Conservation (phyloP, 2,329 filamentous ascomycete genomes). For the Aureobasidium melanogenum region DNA sequence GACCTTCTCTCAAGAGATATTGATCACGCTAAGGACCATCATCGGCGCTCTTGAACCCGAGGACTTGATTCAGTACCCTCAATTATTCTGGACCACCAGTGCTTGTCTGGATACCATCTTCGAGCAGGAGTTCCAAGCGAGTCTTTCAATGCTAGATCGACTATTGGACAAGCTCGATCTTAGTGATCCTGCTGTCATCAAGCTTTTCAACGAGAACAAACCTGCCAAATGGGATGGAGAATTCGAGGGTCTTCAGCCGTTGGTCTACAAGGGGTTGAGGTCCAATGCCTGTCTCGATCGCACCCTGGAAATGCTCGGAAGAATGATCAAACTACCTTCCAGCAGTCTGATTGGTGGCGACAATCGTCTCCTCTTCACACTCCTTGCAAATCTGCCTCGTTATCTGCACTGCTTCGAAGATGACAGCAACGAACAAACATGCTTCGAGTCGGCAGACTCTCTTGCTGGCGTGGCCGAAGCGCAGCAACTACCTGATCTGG, state of each 20-base stretch:
- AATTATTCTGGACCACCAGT: slow-evolving; percentile 96
- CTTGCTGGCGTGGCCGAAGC: slow-evolving; percentile 65
- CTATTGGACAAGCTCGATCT: slow-evolving; percentile 80
- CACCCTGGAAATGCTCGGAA: slow-evolving; percentile 69
- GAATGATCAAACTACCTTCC: slow-evolving; percentile 67
- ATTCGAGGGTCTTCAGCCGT: slow-evolving; percentile 76
- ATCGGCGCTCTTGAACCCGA: slow-evolving; percentile 74
- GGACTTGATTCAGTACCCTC: slow-evolving; percentile 80
- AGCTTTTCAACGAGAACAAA: slow-evolving; percentile 65
- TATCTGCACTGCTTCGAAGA: slow-evolving; percentile 74
- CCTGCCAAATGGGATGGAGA: slow-evolving; percentile 80
- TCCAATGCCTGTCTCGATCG: slow-evolving; percentile 75
- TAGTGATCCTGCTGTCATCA: slow-evolving; percentile 57
- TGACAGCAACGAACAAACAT: slow-evolving; percentile 30
- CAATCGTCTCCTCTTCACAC: slow-evolving; percentile 69
- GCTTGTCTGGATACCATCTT: slow-evolving; percentile 96
- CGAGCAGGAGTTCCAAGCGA: slow-evolving; percentile 87
- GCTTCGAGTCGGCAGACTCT: slow-evolving; percentile 56
- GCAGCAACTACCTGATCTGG: slow-evolving; percentile 60
- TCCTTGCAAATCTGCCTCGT: slow-evolving; percentile 85
- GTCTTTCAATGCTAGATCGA: slow-evolving; percentile 81
- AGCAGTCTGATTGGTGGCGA: slow-evolving; percentile 76
- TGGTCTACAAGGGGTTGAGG: slow-evolving; percentile 85
- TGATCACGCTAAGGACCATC: slow-evolving; percentile 86
- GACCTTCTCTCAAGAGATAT: slow-evolving; percentile 94